Evolutionary conservation across 129 eudicot species (phyloP), one percentile per base, ranked within the genome.

Genomic region (Mikania micrantha): DNA sequence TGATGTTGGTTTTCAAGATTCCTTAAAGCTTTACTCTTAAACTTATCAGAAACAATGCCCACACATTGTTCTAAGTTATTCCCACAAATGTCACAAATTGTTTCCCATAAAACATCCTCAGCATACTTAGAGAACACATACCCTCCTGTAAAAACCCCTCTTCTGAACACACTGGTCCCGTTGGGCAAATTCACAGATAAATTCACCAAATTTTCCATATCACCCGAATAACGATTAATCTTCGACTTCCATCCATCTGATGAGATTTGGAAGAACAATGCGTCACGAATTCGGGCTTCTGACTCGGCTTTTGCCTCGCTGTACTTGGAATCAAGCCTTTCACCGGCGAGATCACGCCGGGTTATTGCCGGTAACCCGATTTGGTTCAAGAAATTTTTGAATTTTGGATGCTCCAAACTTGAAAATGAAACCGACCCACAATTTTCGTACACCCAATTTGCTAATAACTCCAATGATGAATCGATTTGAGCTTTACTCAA

Each of bases 11-110:
- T 78, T 76, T 94, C 99, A 21, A 94, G 79, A 80, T 81, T 87
- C 90, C 81, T 87, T 82, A 94, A 78, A n/a, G 95, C 97, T 73
- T 78, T 82, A 41, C 63, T 77, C 80, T 83, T 94, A 52, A 89
- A 94, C 80, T 74, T 94, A 79, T 94, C 99, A 15, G 97, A 77
- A 58, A 94, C 95, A n/a, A 94, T 81, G 0, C 99, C 99, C 2
- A 85, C 96, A 66, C 99, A 94, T 73, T 81, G 88, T 20, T 85
- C 88, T 53, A 85, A 49, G 34, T 76, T 64, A 42, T 78, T 83
- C 64, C 96, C 92, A 76, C 93, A 84, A 72, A 87, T 81, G 9
- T 85, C 99, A 1, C 74, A 57, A 2, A 94, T 79, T 7, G 95
- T 82, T 22, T 89, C 97, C 88, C 85, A 81, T 49, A 94, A 72